Evolutionary conservation across 2,329 filamentous ascomycete species (phyloP), one percentile per base, ranked within the genome.

Genomic region (Trichocomaceae sp.): DNA sequence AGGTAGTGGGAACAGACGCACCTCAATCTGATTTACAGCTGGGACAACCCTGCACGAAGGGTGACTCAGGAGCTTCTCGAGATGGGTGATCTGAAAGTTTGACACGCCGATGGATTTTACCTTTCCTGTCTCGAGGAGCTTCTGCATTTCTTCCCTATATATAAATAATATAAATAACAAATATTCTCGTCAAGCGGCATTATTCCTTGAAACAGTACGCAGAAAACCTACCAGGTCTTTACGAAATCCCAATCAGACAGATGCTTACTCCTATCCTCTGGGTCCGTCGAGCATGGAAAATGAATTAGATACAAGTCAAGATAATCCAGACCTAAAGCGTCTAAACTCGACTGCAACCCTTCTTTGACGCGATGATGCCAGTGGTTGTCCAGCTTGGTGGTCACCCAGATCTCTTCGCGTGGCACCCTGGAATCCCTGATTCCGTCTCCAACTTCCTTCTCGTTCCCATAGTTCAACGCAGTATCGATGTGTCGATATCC

Each of bases 221-320:
- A 26, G 12, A 45, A 41, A 41, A 41, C 63, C 35, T 61, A 66
- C 80, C 80, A 93, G 20, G 89, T 93, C 72, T 92, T 83, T 63
- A 87, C 77, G 72, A 88, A 92, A 75, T 89, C 81, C 88, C 88
- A 92, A 75, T 90, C 87, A 33, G 81, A 76, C 60, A 83, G 80
- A 68, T 86, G 82, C 77, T 87, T 87, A 44, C 72, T 63, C 53
- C 69, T 63, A 58, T 75, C 72, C 6, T 76, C 70, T 37, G 75
- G 73, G 55, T 76, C 75, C 59, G 81, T 83, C 2, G 80, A 72
- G 56, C 75, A 75, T 22, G 80, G 81, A 78, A 80, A 88, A 72
- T 87, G 84, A 66, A 89, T 82, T 54, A 88, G 77, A 72, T 83
- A 65, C 3, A 70, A 55, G 51, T 71, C 68, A 19, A 71, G 39